A percentile compares a stretch with the other conserved stretches of the same genome.
Evolutionary conservation across 306 rosid species (phyloP).

Genomic region (Lagenaria siceraria): DNA sequence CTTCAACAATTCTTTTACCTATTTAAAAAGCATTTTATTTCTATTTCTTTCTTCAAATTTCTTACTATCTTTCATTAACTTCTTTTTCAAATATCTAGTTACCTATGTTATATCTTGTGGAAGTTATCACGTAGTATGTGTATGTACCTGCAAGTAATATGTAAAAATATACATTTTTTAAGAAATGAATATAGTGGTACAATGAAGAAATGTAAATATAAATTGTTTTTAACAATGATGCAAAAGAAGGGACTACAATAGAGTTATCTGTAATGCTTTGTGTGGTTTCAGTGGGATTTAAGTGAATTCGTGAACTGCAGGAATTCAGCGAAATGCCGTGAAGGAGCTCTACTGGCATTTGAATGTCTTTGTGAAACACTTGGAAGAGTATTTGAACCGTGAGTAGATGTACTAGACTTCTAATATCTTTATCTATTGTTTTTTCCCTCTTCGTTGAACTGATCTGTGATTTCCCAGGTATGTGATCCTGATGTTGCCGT

Average conservation of each 20-base stretch:
- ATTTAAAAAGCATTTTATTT: too few relatives aligned
- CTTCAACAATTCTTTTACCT: too few relatives aligned
- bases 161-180: neutral
- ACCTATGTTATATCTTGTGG: neutral
- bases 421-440: constrained; percentile 9
- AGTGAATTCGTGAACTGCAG: constrained; percentile 28
- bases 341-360: constrained; percentile 91
- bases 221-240: neutral
- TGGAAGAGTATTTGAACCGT: constrained; percentile 93
- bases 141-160: neutral
- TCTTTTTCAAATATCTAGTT: neutral
- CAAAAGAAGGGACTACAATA: neutral
- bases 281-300: neutral
- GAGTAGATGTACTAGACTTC: constrained; percentile 13
- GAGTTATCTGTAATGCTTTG: neutral
- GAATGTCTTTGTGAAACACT: constrained; percentile 96
- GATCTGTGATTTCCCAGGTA: constrained; percentile 43
- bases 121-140: neutral
- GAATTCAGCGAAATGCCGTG: constrained; percentile 87
- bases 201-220: neutral
- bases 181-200: neutral
- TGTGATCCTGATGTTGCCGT: constrained; percentile 84
- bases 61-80: too few relatives aligned
- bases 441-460: neutral
- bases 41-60: too few relatives aligned